phyloP scores from a whole-genome alignment of 2,329 filamentous ascomycete genomes.

The Aspergillus transmontanensis region DNA sequence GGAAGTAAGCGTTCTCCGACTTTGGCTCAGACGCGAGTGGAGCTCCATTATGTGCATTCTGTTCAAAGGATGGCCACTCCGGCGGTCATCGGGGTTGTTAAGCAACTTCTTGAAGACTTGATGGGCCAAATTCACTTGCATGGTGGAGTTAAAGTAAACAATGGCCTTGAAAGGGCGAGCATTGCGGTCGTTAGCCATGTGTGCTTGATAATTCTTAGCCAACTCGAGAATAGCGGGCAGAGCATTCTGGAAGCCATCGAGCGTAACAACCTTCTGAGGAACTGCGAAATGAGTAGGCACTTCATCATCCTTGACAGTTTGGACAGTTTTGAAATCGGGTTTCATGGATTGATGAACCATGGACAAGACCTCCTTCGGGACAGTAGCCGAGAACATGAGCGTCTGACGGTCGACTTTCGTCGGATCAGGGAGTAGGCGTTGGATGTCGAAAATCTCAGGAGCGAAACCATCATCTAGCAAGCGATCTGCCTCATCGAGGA shows the following conservation, averaged over 20 bases:
- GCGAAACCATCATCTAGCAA: constrained; percentile 70
- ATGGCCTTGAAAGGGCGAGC: constrained; percentile 88
- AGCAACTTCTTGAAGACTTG: constrained; percentile 59
- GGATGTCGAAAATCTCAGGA: constrained; percentile 64
- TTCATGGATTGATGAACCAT: constrained; percentile 80
- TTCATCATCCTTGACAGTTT: constrained; percentile 83
- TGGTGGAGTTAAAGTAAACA: constrained; percentile 82
- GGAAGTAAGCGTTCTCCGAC: constrained; percentile 67
- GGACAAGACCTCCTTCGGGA: constrained; percentile 78
- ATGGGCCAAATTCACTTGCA: constrained; percentile 67
- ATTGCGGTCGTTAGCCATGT: constrained; percentile 38
- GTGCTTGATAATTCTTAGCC: constrained; percentile 60
- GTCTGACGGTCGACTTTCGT: constrained; percentile 74
- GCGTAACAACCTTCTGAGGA: constrained; percentile 73
- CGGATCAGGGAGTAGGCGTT: constrained; percentile 63
- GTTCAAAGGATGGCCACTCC: constrained; percentile 33
- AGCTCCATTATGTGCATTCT: constrained; percentile 60
- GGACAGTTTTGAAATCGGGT: constrained; percentile 81
- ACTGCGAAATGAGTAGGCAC: constrained; percentile 81
- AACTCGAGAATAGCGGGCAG: constrained; percentile 79
- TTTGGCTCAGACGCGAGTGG: constrained; percentile 76
- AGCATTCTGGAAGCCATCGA: constrained; percentile 72
- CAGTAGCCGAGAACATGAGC: constrained; percentile 92
- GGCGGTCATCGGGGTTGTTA: constrained; percentile 33
- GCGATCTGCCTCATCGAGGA: constrained; percentile 69